Conservation (phyloP, 1,284 basidiomycete species). For the Sporisorium graminicola region DNA sequence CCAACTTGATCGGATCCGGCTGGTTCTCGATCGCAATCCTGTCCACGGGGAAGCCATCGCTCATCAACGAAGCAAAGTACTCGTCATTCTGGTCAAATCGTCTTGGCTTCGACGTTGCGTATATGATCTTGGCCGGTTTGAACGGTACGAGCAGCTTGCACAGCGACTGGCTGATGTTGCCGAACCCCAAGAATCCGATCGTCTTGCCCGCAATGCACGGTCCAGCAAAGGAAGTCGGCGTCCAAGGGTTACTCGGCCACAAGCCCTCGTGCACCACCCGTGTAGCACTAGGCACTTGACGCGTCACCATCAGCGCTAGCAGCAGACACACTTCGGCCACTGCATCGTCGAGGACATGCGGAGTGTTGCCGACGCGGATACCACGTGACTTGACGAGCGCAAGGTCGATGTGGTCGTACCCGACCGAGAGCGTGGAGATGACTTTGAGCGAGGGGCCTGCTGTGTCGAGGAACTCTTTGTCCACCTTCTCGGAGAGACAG, state of each 20-base stretch:
- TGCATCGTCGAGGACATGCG: conserved; percentile 87
- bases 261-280: conserved; percentile 78
- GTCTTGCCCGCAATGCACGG: conserved; percentile 77
- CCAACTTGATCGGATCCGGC: conserved; percentile 47
- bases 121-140: conserved; percentile 46
- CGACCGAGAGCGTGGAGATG: conserved; percentile 82
- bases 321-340: conserved; percentile 90
- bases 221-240: conserved; percentile 78
- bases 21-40: conserved; percentile 49
- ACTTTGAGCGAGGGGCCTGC: conserved; percentile 76
- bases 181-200: conserved; percentile 92
- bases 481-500: conserved; percentile 80
- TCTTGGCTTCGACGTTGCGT: conserved; percentile 52
- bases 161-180: conserved; percentile 74
- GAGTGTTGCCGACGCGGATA: conserved; percentile 88
- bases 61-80: conserved; percentile 43
- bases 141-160: conserved; percentile 51
- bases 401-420: conserved; percentile 82
- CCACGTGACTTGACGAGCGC: conserved; percentile 76
- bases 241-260: conserved; percentile 80
- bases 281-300: conserved; percentile 78
- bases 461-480: conserved; percentile 70
- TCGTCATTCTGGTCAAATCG: conserved; percentile 40
- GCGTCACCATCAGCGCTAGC: conserved; percentile 89
- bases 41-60: conserved; percentile 25